A percentile compares a stretch with the other conserved stretches of the same genome.
Evolutionary conservation across 169 alveolate genomes (phyloP).

Genomic region (Babesia microti): DNA sequence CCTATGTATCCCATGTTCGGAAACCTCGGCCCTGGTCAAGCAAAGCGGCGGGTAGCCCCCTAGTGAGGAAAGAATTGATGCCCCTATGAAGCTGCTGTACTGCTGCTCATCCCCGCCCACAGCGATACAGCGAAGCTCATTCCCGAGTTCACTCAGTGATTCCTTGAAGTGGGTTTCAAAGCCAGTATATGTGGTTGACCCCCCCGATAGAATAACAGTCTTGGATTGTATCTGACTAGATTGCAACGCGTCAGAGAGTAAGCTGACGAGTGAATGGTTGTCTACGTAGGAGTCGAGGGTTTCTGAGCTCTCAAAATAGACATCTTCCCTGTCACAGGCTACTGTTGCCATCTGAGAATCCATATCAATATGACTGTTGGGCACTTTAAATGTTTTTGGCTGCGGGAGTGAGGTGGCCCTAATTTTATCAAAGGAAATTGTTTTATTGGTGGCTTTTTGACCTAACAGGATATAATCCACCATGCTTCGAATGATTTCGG

Average conservation of each 20-base stretch:
- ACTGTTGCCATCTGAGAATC: too few species aligned
- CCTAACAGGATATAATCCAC: conserved; percentile 21
- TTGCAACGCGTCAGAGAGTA: too few species aligned
- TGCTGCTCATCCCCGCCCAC: conserved; percentile 55
- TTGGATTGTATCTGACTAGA: too few species aligned
- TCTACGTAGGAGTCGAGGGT: too few species aligned
- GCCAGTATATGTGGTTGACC: conserved; percentile 51
- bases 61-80: conserved; percentile 56
- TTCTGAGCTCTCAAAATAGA: too few species aligned
- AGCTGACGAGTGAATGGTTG: too few species aligned
- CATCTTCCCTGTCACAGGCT: too few species aligned
- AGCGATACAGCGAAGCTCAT: conserved; percentile 18
- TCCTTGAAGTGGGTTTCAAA: conserved; percentile 40
- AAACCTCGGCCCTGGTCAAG: conserved; percentile 47
- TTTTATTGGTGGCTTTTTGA: too few species aligned
- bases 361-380: too few species aligned
- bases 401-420: too few species aligned
- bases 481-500: conserved; percentile 40
- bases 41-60: conserved; percentile 51
- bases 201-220: conserved; percentile 54
- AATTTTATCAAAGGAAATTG: too few species aligned
- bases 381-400: too few species aligned
- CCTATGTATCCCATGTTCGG: conserved; percentile 47
- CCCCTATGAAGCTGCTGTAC: conserved; percentile 60
- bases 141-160: conserved; percentile 6